Conservation (phyloP, 495 filamentous ascomycete species). For the Chaetomidium leptoderma region DNA sequence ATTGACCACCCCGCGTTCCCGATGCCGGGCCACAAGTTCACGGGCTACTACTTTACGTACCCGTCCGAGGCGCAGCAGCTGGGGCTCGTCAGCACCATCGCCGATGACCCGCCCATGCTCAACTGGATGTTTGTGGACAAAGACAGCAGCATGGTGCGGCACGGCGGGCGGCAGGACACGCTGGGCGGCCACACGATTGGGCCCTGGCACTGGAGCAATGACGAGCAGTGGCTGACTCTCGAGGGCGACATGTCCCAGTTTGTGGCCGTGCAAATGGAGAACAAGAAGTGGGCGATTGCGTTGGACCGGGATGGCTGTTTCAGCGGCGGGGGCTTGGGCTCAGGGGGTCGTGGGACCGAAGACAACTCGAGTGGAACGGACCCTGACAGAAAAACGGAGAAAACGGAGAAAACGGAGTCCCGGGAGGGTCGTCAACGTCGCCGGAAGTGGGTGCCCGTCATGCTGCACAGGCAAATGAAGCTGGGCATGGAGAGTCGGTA, state of each 20-base stretch:
- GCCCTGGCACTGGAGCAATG: conserved; percentile 54
- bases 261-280: conserved; percentile 41
- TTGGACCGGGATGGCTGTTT: conserved; percentile 39
- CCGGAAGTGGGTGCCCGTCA: conserved; percentile 29
- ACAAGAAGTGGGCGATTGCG: conserved; percentile 44
- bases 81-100: conserved; percentile 55
- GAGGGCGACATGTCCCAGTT: conserved; percentile 40
- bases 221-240: conserved; percentile 52
- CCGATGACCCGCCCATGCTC: conserved; percentile 56
- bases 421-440: too few relatives aligned
- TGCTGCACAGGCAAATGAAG: conserved; percentile 30
- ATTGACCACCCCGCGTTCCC: conserved; percentile 44
- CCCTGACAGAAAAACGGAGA: conserved; percentile 10
- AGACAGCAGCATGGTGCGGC: conserved; percentile 51
- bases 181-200: conserved; percentile 47
- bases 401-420: conserved; percentile 14
- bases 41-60: conserved; percentile 58
- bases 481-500: conserved; percentile 41
- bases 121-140: conserved; percentile 63
- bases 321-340: conserved; percentile 17
- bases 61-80: conserved; percentile 52
- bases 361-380: conserved; percentile 30
- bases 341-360: too few relatives aligned
- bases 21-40: conserved; percentile 50
- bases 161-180: conserved; percentile 48